Conservation (phyloP, 495 filamentous ascomycete species). For the Trichoderma parareesei region DNA sequence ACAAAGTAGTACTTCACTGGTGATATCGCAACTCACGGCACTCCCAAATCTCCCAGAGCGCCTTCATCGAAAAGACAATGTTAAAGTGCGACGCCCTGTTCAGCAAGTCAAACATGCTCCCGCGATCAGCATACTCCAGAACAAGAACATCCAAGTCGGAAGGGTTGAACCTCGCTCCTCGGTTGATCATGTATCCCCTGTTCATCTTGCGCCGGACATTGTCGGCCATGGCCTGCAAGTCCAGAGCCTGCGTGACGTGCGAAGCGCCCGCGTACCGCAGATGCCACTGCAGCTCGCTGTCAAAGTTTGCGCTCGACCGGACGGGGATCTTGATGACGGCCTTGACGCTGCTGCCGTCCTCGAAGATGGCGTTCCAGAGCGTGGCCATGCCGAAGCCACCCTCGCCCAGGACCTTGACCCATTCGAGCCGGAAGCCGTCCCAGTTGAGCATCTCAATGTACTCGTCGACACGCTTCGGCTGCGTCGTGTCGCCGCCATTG, state of each 20-base stretch:
- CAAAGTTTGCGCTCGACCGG: not conserved
- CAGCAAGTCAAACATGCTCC: not conserved
- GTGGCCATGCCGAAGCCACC: conserved; percentile 10
- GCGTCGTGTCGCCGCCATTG: not conserved
- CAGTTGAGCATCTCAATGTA: not conserved
- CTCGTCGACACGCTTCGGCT: not conserved
- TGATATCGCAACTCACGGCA: not conserved
- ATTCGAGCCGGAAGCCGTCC: conserved; percentile 10
- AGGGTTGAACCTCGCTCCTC: not conserved
- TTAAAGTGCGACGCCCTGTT: not conserved
- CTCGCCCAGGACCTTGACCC: conserved; percentile 4
- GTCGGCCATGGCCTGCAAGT: not conserved
- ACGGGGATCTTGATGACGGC: conserved; percentile 8
- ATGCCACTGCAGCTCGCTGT: conserved; percentile 5
- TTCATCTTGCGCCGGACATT: not conserved
- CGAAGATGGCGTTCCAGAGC: conserved; percentile 8
- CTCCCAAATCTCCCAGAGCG: conserved; percentile 7
- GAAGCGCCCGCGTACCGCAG: not conserved
- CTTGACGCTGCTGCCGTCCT: not conserved
- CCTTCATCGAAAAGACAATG: not conserved
- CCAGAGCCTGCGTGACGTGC: not conserved
- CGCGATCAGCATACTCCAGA: conserved; percentile 6
- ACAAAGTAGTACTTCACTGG: too few species aligned
- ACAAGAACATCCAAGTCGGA: not conserved
- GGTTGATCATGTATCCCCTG: not conserved